Percentiles rank a stretch among this genome's conserved stretches.
Evolutionary conservation across 352 stramenopile species (phyloP).

Genomic region (Phytophthora sp.): DNA sequence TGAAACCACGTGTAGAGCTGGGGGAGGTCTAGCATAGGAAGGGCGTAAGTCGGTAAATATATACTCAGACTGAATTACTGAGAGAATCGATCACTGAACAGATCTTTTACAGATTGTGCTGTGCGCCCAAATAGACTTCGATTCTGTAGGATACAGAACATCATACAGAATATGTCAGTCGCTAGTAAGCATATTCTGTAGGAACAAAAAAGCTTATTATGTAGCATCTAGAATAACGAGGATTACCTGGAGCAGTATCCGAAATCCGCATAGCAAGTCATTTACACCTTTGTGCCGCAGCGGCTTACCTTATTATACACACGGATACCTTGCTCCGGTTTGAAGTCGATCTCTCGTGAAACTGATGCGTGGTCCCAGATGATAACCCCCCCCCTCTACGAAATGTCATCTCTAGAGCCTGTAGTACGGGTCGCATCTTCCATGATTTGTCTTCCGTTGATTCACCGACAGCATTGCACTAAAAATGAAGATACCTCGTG

Average conservation of each 20-base stretch:
- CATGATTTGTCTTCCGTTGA: constrained; percentile 12
- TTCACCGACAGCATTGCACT: no score
- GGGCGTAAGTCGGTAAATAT: no score
- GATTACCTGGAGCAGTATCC: constrained; percentile 30
- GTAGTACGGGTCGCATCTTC: constrained; percentile 4
- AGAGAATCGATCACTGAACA: no score
- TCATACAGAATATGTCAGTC: neutral
- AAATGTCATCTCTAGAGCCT: constrained; percentile 26
- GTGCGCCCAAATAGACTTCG: constrained; percentile 22
- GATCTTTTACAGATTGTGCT: no score
- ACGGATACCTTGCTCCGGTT: constrained; percentile 18
- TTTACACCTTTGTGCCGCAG: constrained; percentile 26
- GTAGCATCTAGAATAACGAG: neutral
- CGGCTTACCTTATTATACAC: constrained; percentile 28
- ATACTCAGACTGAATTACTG: no score
- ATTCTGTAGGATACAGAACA: constrained; percentile 21
- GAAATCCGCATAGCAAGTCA: constrained; percentile 34
- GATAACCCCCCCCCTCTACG: constrained; percentile 6
- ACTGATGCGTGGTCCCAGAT: neutral
- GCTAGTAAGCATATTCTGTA: constrained; percentile 3
- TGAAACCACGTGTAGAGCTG: no score
- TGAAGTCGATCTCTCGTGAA: constrained; percentile 26
- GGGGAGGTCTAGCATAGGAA: no score
- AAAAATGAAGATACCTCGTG: constrained; percentile 21
- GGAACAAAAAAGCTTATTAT: constrained; percentile 1